Evolutionary conservation across 208 protist genomes (phyloP).

Genomic region (Leishmania guyanensis): DNA sequence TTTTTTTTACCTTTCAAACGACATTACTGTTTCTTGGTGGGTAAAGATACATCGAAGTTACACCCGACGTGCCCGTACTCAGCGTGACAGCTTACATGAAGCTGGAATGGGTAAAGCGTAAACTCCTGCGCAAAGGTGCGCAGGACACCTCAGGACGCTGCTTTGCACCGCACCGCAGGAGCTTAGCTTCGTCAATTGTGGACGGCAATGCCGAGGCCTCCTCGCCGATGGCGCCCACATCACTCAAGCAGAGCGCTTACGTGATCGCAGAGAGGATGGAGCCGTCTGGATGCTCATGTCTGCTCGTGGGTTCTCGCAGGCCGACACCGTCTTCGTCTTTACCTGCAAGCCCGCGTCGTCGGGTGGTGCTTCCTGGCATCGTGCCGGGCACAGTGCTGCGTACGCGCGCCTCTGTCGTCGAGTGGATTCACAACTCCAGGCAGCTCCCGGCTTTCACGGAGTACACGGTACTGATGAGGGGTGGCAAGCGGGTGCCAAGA

Average conservation of each 20-base stretch:
- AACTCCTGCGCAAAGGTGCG: slow-evolving; percentile 10
- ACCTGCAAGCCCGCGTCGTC: slow-evolving; percentile 1
- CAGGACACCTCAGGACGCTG: background rate
- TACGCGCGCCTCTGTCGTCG: slow-evolving; percentile 27
- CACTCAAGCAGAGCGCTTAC: slow-evolving; percentile 20
- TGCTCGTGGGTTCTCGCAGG: slow-evolving; percentile 12
- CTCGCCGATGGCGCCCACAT: background rate
- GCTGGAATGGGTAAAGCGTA: slow-evolving; percentile 25
- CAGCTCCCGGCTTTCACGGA: slow-evolving; percentile 23
- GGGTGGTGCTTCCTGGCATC: slow-evolving; percentile 31
- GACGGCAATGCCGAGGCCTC: background rate
- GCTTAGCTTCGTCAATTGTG: background rate
- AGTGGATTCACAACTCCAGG: slow-evolving; percentile 20
- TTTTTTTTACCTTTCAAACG: background rate
- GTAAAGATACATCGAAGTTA: background rate
- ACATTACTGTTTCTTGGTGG: background rate
- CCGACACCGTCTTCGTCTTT: background rate
- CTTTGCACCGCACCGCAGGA: background rate
- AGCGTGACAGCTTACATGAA: slow-evolving; percentile 1
- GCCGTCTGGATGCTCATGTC: slow-evolving; percentile 23
- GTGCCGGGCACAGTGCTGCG: slow-evolving; percentile 33
- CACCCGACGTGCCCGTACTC: background rate
- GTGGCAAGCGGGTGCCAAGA: slow-evolving; percentile 6
- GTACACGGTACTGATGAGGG: slow-evolving; percentile 25
- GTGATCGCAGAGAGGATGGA: slow-evolving; percentile 30